These are phyloP conservation scores for Cladosporium sp. DNA, from an alignment of 2,329 filamentous ascomycete species.

Conservation along the genomic window DNA sequence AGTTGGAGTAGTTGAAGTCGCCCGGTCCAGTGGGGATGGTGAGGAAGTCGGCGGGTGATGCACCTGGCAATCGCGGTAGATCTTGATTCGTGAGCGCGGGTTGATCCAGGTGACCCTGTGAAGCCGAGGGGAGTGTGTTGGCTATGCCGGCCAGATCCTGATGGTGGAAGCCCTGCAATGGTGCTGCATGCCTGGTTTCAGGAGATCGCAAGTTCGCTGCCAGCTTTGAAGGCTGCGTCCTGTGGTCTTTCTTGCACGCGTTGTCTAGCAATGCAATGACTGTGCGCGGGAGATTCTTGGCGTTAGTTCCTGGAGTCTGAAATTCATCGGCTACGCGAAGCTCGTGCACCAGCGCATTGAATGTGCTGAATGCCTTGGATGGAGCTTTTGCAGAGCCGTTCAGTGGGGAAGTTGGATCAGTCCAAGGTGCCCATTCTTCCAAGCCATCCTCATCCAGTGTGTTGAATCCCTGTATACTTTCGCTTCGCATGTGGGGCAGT, in stretches of 20 bases:
- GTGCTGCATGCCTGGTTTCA: not conserved
- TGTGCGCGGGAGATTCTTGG: conserved; percentile 1
- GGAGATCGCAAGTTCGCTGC: conserved; percentile 14
- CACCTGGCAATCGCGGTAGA: not conserved
- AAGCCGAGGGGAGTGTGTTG: not conserved
- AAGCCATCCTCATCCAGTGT: conserved; percentile 58
- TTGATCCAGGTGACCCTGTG: not conserved
- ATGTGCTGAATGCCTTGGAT: conserved; percentile 41
- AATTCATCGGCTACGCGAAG: conserved; percentile 9
- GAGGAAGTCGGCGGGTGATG: conserved; percentile 4
- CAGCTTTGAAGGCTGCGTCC: conserved; percentile 25
- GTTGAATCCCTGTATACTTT: conserved; percentile 44
- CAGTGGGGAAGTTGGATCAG: conserved; percentile 32
- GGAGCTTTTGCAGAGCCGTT: conserved; percentile 29
- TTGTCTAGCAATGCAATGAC: conserved; percentile 18
- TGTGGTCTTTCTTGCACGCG: conserved; percentile 11
- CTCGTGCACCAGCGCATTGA: conserved; percentile 42
- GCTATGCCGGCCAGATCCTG: conserved; percentile 2
- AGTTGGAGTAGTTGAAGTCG: conserved; percentile 6
- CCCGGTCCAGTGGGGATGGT: conserved; percentile 7
- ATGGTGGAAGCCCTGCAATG: not conserved
- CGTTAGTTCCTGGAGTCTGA: conserved; percentile 2
- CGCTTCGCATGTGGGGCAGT: conserved; percentile 44
- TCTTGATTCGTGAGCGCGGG: conserved; percentile 1
- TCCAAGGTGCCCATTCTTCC: conserved; percentile 72